phyloP scores from a whole-genome alignment of 495 filamentous ascomycete genomes.

The Aspergillus kassunensis region DNA sequence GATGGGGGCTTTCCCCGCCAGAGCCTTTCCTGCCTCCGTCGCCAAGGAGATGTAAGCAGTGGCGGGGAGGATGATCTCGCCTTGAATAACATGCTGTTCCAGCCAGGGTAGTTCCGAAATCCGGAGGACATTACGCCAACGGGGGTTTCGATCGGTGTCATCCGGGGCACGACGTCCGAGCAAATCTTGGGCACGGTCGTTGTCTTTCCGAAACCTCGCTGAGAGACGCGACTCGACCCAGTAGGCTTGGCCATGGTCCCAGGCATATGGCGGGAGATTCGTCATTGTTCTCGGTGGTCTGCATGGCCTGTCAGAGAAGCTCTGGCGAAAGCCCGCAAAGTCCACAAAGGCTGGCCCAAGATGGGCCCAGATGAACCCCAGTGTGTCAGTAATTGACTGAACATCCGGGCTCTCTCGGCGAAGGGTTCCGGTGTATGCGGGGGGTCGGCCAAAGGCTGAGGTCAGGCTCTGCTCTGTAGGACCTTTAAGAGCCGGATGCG shows the following conservation, averaged over 20 bases:
- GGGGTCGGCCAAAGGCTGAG: too few relatives aligned
- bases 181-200: too few relatives aligned
- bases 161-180: too few relatives aligned
- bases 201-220: conserved; percentile 15
- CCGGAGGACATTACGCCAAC: conserved; percentile 23
- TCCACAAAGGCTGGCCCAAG: background rate
- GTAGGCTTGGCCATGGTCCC: conserved; percentile 35
- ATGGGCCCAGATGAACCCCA: conserved; percentile 46
- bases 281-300: too few relatives aligned
- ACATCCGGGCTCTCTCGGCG: conserved; percentile 31
- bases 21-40: conserved; percentile 19
- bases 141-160: conserved; percentile 13
- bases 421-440: conserved; percentile 39
- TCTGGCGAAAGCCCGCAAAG: too few relatives aligned
- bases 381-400: conserved; percentile 33
- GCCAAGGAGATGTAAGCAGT: conserved; percentile 23
- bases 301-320: too few relatives aligned
- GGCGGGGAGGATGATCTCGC: conserved; percentile 22
- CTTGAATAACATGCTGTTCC: conserved; percentile 19
- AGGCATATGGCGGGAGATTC: conserved; percentile 42
- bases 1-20: conserved; percentile 14
- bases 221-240: conserved; percentile 42
- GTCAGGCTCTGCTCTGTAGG: conserved; percentile 24
- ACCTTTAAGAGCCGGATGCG: conserved; percentile 48
- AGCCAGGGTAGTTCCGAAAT: conserved; percentile 18